A percentile compares a stretch with the other conserved stretches of the same genome.
These are phyloP conservation scores for Sequoiadendron giganteum DNA, from an alignment of 75 land plant genomes.

Conservation along the genomic window DNA sequence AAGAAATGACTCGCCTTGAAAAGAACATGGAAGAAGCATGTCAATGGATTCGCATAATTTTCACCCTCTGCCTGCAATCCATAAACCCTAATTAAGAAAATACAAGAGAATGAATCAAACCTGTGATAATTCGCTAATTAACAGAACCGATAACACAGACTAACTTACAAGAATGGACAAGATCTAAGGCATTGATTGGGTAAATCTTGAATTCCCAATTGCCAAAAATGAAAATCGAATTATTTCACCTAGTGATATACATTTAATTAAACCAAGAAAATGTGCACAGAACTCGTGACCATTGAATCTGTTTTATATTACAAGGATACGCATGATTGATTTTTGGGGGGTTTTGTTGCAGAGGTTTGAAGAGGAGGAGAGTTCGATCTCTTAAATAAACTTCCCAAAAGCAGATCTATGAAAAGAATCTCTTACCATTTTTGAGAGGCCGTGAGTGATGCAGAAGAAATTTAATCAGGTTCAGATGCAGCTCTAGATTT, in stretches of 20 bases:
- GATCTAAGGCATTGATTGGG: not conserved
- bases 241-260: not conserved
- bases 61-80: constrained; percentile 56
- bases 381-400: not conserved
- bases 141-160: not conserved
- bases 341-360: not conserved
- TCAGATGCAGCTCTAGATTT: not conserved
- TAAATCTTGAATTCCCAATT: not conserved
- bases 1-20: constrained; percentile 59
- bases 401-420: not conserved
- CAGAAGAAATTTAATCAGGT: not conserved
- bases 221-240: not conserved
- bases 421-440: not conserved
- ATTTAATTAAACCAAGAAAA: not conserved
- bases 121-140: not conserved
- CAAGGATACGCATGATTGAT: no score
- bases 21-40: constrained; percentile 79
- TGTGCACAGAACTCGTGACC: not conserved
- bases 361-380: not conserved
- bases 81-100: not conserved
- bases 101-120: not conserved
- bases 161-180: not conserved
- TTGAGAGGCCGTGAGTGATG: not conserved
- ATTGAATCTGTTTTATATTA: not conserved
- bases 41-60: constrained; percentile 80